Evolutionary conservation across 1,284 basidiomycete species (phyloP).

Genomic region (Erythrobasidium hasegawianum): DNA sequence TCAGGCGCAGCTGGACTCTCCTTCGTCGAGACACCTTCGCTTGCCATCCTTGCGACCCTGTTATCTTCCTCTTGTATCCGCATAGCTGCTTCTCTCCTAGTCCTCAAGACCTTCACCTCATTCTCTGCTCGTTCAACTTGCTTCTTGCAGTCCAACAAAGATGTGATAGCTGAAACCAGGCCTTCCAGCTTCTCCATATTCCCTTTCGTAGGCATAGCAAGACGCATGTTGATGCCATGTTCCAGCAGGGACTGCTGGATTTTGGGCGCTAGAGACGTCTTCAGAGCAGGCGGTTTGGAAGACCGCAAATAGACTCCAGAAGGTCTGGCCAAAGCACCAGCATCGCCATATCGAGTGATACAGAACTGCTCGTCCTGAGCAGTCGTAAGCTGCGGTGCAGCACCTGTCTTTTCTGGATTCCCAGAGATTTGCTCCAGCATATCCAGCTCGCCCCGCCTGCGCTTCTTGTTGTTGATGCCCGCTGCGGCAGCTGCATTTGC

Average conservation of each 20-base stretch:
- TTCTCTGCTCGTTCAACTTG: constrained; percentile 78
- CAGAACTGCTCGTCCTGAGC: constrained; percentile 65
- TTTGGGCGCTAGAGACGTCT: constrained; percentile 64
- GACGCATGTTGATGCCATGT: constrained; percentile 62
- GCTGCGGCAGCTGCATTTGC: constrained; percentile 33
- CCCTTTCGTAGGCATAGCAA: constrained; percentile 85
- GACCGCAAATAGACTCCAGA: constrained; percentile 66
- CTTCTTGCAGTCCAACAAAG: constrained; percentile 79
- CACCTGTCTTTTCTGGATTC: constrained; percentile 15
- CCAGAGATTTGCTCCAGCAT: constrained; percentile 14
- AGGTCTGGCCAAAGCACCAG: constrained; percentile 38
- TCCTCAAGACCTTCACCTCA: constrained; percentile 67
- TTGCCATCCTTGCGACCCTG: background rate
- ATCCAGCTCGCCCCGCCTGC: constrained; percentile 39
- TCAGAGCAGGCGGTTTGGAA: constrained; percentile 72
- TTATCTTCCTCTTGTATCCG: constrained; percentile 25
- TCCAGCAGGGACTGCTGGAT: constrained; percentile 70
- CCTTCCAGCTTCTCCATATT: constrained; percentile 69
- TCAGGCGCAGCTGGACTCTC: constrained; percentile 6
- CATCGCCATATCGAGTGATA: constrained; percentile 66
- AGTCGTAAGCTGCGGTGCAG: constrained; percentile 15
- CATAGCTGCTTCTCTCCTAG: constrained; percentile 31
- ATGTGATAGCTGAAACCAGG: constrained; percentile 65
- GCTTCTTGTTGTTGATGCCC: constrained; percentile 38
- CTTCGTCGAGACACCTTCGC: constrained; percentile 23